Evolutionary conservation across 2,329 filamentous ascomycete genomes (phyloP).

Genomic region (Ascochyta pisi): DNA sequence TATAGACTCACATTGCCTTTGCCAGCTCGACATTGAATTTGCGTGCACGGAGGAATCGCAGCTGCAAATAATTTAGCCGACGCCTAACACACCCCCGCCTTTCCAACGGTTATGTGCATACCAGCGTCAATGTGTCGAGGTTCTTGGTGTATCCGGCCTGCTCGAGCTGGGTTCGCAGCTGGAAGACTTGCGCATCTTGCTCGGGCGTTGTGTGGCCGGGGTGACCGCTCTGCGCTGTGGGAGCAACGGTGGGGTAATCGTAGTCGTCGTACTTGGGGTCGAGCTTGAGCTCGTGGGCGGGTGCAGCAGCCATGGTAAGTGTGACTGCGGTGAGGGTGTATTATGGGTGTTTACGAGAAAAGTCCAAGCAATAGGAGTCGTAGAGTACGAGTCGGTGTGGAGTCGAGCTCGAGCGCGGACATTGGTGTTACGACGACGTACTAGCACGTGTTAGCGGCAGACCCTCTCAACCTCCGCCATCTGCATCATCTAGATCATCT

Average conservation of each 20-base stretch:
- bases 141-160: slow-evolving; percentile 79
- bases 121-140: slow-evolving; percentile 90
- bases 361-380: slow-evolving; percentile 18
- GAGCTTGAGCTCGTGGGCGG: slow-evolving; percentile 55
- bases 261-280: slow-evolving; percentile 96
- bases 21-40: slow-evolving; percentile 88
- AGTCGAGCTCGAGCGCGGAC: slow-evolving; percentile 27
- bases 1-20: slow-evolving; percentile 83
- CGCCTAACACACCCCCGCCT: slow-evolving; percentile 1
- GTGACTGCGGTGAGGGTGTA: slow-evolving; percentile 10
- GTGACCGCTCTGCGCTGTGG: slow-evolving; percentile 75
- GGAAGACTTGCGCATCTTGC: slow-evolving; percentile 87
- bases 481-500: slow-evolving; percentile 15
- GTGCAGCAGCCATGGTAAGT: slow-evolving; percentile 42
- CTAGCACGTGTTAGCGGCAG: slow-evolving; percentile 35
- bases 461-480: slow-evolving; percentile 12
- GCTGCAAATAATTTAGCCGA: slow-evolving; percentile 54
- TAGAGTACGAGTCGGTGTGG: slow-evolving; percentile 18
- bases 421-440: slow-evolving; percentile 39
- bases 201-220: slow-evolving; percentile 84
- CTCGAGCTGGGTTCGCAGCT: slow-evolving; percentile 87
- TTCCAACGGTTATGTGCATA: slow-evolving; percentile 52
- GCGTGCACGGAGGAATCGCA: slow-evolving; percentile 90
- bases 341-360: slow-evolving; percentile 11
- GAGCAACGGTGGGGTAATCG: slow-evolving; percentile 84